Evolutionary conservation across 495 filamentous ascomycete species (phyloP), one percentile per base, ranked within the genome.

Genomic region (Arthonia radiata): DNA sequence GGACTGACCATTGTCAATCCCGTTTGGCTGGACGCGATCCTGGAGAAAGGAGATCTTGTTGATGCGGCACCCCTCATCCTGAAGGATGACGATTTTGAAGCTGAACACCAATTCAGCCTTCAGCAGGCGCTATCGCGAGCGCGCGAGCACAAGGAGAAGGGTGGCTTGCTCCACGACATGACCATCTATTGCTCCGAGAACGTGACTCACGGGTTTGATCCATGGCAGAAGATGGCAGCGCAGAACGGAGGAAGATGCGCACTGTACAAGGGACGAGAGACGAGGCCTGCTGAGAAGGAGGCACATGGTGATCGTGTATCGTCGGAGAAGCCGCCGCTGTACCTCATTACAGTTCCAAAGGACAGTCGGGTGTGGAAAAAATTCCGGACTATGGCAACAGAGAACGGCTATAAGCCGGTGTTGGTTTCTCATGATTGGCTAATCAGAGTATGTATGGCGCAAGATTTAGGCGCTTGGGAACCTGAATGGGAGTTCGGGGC

Each of bases 381-480:
- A 30, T 94, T 94, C 47, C 56, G 69, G 30, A 62, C 73, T 31
- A 61, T 83, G 60, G 80, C 76, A 5, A 44, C 50, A 27, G 66
- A 62, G 19, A 62, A 68, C 11, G 64, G 71, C 33, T 75, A 75
- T 54, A 58, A 61, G 19, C 70, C 77, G 5, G 56, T 68, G 15
- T 69, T 99, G 26, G 77, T 90, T 10, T 61, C 56, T 12, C 57
- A 70, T 12, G 80, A 94, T 38, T 99, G 89, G 89, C 42, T 94
- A 36, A 49, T 94, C 37, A 71, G 80, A 32, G 66, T 78, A 33
- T 77, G 78, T 3, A 80, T 94, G 75, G 67, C 61, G 30, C 86
- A 99, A 50, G 19, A 22, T 22, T 22, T 22, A 11, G 19, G 19
- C 7, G 19, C 6, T 22, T 22, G 19, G 19, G 52, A 74, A 39